A percentile compares a stretch with the other conserved stretches of the same genome.
These are phyloP conservation scores for Centella asiatica DNA, from an alignment of 129 eudicot species.

Conservation along the genomic window DNA sequence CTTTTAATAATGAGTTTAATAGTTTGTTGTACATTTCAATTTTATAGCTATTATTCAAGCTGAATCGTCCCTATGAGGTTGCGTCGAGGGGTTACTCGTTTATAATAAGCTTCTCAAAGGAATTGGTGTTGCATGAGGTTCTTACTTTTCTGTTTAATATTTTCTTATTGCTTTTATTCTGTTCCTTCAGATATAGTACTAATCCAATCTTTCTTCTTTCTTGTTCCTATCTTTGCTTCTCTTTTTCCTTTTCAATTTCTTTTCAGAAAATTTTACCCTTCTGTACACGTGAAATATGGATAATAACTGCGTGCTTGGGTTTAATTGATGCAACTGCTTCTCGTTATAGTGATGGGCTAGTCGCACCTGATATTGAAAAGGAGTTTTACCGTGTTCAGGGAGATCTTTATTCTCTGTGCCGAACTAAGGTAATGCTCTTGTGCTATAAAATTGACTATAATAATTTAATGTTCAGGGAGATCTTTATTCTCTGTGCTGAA, in stretches of 20 bases:
- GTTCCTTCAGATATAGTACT: conserved; percentile 7
- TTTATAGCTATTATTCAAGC: conserved; percentile 71
- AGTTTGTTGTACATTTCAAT: not conserved
- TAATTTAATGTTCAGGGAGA: conserved; percentile 33
- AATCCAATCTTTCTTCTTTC: conserved; percentile 10
- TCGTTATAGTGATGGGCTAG: conserved; percentile 51
- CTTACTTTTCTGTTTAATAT: conserved; percentile 8
- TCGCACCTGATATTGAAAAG: conserved; percentile 66
- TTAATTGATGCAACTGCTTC: conserved; percentile 68
- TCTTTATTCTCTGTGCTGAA: conserved; percentile 61
- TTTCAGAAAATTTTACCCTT: conserved; percentile 70
- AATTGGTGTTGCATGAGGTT: conserved; percentile 77
- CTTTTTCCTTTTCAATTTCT: conserved; percentile 11
- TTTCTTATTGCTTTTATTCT: conserved; percentile 2
- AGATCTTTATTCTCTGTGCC: conserved; percentile 63
- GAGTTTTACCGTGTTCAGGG: conserved; percentile 92
- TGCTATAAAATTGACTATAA: not conserved
- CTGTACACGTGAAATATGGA: conserved; percentile 90
- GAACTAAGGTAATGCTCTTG: conserved; percentile 56
- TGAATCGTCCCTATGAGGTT: conserved; percentile 83
- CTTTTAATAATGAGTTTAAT: not conserved
- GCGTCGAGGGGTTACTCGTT: conserved; percentile 83
- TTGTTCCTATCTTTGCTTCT: not conserved
- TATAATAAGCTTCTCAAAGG: conserved; percentile 75
- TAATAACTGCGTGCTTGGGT: conserved; percentile 70